Evolutionary conservation across 1,139 yeast genomes (phyloP).

Genomic region (Yamadazyma trypodendri): DNA sequence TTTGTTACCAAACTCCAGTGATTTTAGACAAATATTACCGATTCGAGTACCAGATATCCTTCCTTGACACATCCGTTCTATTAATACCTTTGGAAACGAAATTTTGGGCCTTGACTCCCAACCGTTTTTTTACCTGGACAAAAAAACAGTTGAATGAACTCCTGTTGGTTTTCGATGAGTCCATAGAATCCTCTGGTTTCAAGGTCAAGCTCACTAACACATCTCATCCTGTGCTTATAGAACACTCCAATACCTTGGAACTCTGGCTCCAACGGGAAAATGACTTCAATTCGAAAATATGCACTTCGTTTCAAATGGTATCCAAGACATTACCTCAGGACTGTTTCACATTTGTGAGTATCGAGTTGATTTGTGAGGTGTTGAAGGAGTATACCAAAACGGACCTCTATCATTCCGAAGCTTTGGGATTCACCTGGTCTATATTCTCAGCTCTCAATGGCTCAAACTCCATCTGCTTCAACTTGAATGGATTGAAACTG

Average conservation of each 20-base stretch:
- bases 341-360: conserved; percentile 12
- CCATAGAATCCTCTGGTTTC: not conserved
- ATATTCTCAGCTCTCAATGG: conserved; percentile 51
- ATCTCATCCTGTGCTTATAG: conserved; percentile 8
- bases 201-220: conserved; percentile 7
- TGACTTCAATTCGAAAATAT: conserved; percentile 23
- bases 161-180: conserved; percentile 1
- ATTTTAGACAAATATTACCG: conserved; percentile 18
- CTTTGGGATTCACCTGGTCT: conserved; percentile 55
- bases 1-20: not conserved
- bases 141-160: not conserved
- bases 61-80: conserved; percentile 9
- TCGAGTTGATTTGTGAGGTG: conserved; percentile 52
- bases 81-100: not conserved
- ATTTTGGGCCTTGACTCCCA: not conserved
- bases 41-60: conserved; percentile 17
- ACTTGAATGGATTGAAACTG: conserved; percentile 46
- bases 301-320: conserved; percentile 44
- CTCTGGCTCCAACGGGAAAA: conserved; percentile 49
- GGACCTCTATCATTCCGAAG: conserved; percentile 48
- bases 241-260: conserved; percentile 26
- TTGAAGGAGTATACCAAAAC: conserved; percentile 38
- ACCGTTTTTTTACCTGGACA: not conserved
- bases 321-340: not conserved
- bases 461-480: conserved; percentile 47